Percentiles rank a stretch among this genome's conserved stretches.
phyloP scores from a whole-genome alignment of 257 asterid species.

The Ocimum tenuiflorum region DNA sequence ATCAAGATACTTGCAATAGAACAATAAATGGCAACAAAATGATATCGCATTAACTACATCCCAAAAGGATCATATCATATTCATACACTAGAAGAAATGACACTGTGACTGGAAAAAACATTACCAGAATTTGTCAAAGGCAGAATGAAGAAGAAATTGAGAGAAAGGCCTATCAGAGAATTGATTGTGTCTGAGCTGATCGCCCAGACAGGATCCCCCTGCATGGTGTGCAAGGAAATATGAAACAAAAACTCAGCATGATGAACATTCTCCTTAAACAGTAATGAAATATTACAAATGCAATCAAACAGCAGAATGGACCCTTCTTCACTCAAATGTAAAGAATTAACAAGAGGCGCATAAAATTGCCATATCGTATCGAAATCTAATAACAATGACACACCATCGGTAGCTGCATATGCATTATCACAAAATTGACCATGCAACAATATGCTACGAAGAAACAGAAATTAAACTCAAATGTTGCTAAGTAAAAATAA shows the following conservation, averaged over 20 bases:
- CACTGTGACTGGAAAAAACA: conserved; percentile 8
- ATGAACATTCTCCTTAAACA: background rate
- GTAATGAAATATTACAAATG: background rate
- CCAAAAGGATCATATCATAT: background rate
- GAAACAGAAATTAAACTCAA: background rate
- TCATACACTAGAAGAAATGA: background rate
- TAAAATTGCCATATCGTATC: background rate
- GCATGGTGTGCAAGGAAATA: conserved; percentile 21
- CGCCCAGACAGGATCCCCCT: conserved; percentile 99
- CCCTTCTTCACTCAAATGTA: background rate
- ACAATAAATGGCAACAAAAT: background rate
- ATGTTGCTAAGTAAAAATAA: background rate
- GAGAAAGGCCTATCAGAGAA: conserved; percentile 71
- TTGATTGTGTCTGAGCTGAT: conserved; percentile 71
- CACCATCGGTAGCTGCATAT: conserved; percentile 2
- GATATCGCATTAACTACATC: background rate
- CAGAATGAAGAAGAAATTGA: conserved; percentile 82
- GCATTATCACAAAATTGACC: background rate
- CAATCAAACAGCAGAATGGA: background rate
- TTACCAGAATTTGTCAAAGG: conserved; percentile 71
- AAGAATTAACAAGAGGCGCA: background rate
- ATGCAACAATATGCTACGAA: background rate
- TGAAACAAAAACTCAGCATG: background rate
- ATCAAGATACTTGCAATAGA: conserved; percentile 29
- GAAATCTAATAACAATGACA: background rate